phyloP scores from a whole-genome alignment of 495 filamentous ascomycete species.

The Penicillium robsamsonii region DNA sequence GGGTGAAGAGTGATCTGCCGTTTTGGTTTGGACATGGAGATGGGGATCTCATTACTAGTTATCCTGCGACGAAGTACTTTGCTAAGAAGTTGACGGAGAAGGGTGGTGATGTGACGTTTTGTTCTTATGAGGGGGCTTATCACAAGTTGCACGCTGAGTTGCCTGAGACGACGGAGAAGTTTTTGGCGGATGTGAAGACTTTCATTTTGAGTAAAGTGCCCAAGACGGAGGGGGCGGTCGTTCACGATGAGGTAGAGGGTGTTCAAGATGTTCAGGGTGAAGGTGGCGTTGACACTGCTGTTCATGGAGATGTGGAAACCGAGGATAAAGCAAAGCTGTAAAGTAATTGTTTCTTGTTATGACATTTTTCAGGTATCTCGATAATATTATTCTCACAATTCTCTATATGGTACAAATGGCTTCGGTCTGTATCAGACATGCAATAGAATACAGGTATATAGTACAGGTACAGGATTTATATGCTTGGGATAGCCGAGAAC shows the following conservation, averaged over 20 bases:
- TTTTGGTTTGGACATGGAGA: conserved; percentile 69
- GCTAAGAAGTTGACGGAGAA: conserved; percentile 47
- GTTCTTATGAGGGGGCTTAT: conserved; percentile 71
- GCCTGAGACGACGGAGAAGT: conserved; percentile 56
- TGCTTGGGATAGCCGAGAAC: not conserved
- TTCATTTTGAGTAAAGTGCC: conserved; percentile 63
- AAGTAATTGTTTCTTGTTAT: not conserved
- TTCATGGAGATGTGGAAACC: not conserved
- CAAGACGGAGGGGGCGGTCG: not conserved
- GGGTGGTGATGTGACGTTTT: conserved; percentile 65
- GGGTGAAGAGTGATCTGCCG: conserved; percentile 23
- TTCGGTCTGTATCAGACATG: conserved; percentile 4
- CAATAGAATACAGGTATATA: conserved; percentile 13
- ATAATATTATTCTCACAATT: conserved; percentile 3
- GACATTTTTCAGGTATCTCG: not conserved
- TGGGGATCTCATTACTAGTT: conserved; percentile 63
- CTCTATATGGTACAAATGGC: conserved; percentile 15
- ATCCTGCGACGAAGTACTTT: conserved; percentile 58
- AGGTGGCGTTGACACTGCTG: not conserved
- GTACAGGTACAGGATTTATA: not conserved
- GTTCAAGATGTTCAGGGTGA: not conserved
- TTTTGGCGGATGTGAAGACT: conserved; percentile 65
- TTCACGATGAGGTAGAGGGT: not conserved
- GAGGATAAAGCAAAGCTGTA: conserved; percentile 15
- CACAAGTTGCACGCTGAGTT: conserved; percentile 74